Percentiles rank a stretch among this genome's conserved stretches.
Conservation (phyloP, 2,329 filamentous ascomycete genomes). For the Venturia nashicola region DNA sequence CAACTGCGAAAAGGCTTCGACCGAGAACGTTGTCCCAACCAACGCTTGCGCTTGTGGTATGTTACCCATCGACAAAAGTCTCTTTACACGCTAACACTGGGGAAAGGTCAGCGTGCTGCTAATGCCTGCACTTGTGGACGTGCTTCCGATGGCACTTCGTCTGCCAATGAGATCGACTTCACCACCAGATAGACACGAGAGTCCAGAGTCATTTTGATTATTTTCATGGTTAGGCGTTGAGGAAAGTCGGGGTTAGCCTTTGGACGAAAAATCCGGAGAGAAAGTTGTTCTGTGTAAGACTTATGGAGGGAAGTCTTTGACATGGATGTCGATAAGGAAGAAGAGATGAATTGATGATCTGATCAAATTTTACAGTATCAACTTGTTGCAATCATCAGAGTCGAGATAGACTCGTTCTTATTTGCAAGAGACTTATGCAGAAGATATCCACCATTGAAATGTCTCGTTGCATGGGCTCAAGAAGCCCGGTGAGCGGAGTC, state of each 20-base stretch:
- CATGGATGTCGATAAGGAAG: not conserved
- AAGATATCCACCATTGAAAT: too few relatives aligned
- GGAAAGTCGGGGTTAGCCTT: not conserved
- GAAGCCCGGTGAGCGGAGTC: too few relatives aligned
- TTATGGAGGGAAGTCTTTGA: not conserved
- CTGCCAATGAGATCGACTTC: slow-evolving; percentile 69
- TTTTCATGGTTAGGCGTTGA: not conserved
- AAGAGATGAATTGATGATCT: not conserved
- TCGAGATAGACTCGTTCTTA: too few relatives aligned
- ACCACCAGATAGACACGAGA: slow-evolving; percentile 45
- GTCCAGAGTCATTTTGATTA: not conserved
- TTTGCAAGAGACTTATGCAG: too few relatives aligned
- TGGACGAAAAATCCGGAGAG: not conserved
- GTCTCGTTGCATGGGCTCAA: too few relatives aligned
- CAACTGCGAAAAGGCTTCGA: slow-evolving; percentile 62
- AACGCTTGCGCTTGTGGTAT: slow-evolving; percentile 71
- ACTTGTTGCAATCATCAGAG: too few relatives aligned
- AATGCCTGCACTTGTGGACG: slow-evolving; percentile 74
- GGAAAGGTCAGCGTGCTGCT: slow-evolving; percentile 54
- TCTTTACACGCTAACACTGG: too few relatives aligned
- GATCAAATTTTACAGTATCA: too few relatives aligned
- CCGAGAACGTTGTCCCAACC: slow-evolving; percentile 63
- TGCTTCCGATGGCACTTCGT: slow-evolving; percentile 52
- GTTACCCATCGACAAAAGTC: slow-evolving; percentile 15
- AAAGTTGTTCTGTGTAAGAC: not conserved